Base-by-base conservation (phyloP, 371 early-diverging fungal genomes). In the Mortierella polycephala region DNA sequence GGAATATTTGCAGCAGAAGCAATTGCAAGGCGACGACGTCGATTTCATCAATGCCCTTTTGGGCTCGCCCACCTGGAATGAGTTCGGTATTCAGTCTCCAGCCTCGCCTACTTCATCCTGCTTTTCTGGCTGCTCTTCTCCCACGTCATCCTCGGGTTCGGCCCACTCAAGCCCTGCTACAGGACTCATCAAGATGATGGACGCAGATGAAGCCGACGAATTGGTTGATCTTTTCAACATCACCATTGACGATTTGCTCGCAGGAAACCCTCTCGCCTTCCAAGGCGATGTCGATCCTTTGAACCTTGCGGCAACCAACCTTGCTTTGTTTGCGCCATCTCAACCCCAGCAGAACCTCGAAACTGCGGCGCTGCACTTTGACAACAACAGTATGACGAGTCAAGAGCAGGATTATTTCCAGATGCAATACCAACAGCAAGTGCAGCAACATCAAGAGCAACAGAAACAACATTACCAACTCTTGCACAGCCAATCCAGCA, bases 201-300 rank as follows among this genome's bases (percentile, higher is more conserved):
- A 69, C 14, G 4, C 57, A 1, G 74, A 60, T 8, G 74, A 74
- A 30, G 65, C 74, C 23, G 65, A 69, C 45, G 74, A 68, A 16
- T 51, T 74, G 56, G 68, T 42, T 18, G 65, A 60, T 50, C 23
- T 59, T 16, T 74, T 74, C 53, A 63, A 74, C 41, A 74, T 74
- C 45, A 64, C 68, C 1, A 74, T 74, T 23, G 74, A 74, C 13
- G 74, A 74, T 21, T 46, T 74, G 49, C 65, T 74, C 12, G 58
- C 68, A 6, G 67, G 50, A 13, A 56, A 60, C 12, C 45, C 60
- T 5, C 44, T 66, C 23, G 11, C 67, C 21, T 58, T 62, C 23
- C 16, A 46, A 6, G 23, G 42, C 30, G 12, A 14, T 0, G 11
- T 14, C 1, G 49, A n/a, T 3, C 10, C 21, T 11, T 8, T 14